These are phyloP conservation scores for Pleurozium schreberi DNA, from an alignment of 225 moss, liverwort and hornwort genomes.

Conservation along the genomic window DNA sequence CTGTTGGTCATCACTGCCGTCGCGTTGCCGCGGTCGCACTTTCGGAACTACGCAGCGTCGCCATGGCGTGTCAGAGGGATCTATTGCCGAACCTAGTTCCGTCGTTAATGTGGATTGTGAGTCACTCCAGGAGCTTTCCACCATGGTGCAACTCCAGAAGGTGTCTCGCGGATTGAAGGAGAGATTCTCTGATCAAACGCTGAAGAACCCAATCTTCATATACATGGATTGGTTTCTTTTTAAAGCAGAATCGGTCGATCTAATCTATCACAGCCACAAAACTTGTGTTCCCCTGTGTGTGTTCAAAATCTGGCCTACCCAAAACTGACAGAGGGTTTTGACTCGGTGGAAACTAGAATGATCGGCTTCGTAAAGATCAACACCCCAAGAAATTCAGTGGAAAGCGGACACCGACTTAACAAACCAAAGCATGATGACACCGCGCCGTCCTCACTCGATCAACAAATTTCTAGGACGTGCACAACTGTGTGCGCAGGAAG, in stretches of 20 bases:
- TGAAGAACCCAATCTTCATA: neutral
- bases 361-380: neutral
- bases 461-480: neutral
- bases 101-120: neutral
- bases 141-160: neutral
- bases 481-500: neutral
- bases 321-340: neutral
- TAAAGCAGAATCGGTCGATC: neutral
- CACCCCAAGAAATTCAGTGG: neutral
- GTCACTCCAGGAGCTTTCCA: constrained; percentile 5
- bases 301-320: neutral
- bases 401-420: neutral
- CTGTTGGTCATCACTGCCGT: constrained; percentile 13
- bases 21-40: neutral
- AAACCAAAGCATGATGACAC: neutral
- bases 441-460: neutral
- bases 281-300: neutral
- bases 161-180: too few relatives aligned
- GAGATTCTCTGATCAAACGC: neutral
- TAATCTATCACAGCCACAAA: neutral
- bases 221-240: neutral
- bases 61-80: neutral
- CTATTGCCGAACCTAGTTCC: neutral
- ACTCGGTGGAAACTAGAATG: neutral
- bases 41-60: neutral